Conservation (phyloP, 2,329 filamentous ascomycete genomes). For the Monosporascus ibericus region DNA sequence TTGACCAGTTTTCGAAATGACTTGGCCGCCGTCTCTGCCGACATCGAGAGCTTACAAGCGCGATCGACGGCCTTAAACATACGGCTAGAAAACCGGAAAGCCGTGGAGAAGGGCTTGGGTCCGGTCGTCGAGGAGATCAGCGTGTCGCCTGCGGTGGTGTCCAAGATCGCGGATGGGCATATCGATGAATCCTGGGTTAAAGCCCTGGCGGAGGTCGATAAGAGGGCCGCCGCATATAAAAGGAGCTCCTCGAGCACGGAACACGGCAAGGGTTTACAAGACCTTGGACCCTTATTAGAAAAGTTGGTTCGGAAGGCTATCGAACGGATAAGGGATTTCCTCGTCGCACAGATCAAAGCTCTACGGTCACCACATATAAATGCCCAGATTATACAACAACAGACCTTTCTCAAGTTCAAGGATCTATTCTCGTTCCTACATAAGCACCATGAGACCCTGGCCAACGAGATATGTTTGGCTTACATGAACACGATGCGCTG, state of each 20-base stretch:
- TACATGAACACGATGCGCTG: slow-evolving; percentile 99
- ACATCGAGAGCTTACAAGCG: slow-evolving; percentile 89
- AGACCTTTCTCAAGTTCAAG: slow-evolving; percentile 82
- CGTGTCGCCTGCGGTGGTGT: slow-evolving; percentile 76
- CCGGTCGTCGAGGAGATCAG: slow-evolving; percentile 89
- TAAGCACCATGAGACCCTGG: slow-evolving; percentile 73
- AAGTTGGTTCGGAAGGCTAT: slow-evolving; percentile 86
- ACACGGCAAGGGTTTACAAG: slow-evolving; percentile 69
- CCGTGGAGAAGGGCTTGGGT: slow-evolving; percentile 80
- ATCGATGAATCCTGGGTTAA: slow-evolving; percentile 89
- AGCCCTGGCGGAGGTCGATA: slow-evolving; percentile 72
- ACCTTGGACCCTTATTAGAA: slow-evolving; percentile 78
- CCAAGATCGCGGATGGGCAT: slow-evolving; percentile 78
- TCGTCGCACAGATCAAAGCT: slow-evolving; percentile 91
- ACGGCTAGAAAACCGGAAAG: slow-evolving; percentile 80
- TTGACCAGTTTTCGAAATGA: slow-evolving; percentile 90
- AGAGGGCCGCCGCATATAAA: slow-evolving; percentile 66
- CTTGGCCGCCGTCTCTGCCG: slow-evolving; percentile 82
- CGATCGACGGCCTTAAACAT: slow-evolving; percentile 78
- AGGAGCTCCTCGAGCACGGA: slow-evolving; percentile 55
- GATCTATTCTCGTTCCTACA: slow-evolving; percentile 83
- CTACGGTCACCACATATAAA: slow-evolving; percentile 94
- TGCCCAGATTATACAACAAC: slow-evolving; percentile 92
- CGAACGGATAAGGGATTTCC: slow-evolving; percentile 87
- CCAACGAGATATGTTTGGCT: slow-evolving; percentile 83